Base-by-base conservation (phyloP, 2,329 filamentous ascomycete genomes). In the Alternaria longipes region DNA sequence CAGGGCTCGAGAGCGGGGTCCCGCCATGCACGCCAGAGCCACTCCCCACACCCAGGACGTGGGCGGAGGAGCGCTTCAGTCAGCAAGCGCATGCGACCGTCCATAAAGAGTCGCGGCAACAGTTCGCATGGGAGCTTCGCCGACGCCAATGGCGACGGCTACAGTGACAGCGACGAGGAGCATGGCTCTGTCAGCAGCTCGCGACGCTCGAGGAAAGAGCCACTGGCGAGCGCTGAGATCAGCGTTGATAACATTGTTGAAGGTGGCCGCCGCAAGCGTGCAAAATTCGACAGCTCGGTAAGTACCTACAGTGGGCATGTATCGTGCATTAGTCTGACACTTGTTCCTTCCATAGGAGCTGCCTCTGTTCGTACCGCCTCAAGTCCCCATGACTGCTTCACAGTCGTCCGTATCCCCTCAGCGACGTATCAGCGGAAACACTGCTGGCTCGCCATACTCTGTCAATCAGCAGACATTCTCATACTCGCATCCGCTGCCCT, bases 201-300 rank as follows among this genome's bases (percentile, higher is more conserved):
- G 60, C 90, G 91, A 73, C 91, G 91, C 78, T 87, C 86, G 71
- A 93, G 92, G 79, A 89, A 85, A 67, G 94, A 97, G 73, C 91
- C 93, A 67, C 88, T 97, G 73, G 93, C 92, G 50, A 97, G 93
- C 77, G 97, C 95, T 16, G 95, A 99, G 71, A 99, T 99, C 75
- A 98, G 94, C 78, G 88, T 97, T 70, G 94, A 97, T 71, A 99
- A 99, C 78, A 98, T 99, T 79, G 91, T 99, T 63, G 94, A 98
- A 81, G 95, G 96, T 75, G 94, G 94, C 69, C 90, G 95, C 80
- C 90, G 95, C 77, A 97, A 98, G 84, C 89, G 93, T 75, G 92
- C 94, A 73, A 97, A 97, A 81, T 90, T 90, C 82, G 94, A 98
- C 80, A 98, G 94, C 83, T 97, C 94, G 81, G 94, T 98, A 90